Base-by-base conservation (phyloP, 2,329 filamentous ascomycete species). In the Trichoderma pleuroti region DNA sequence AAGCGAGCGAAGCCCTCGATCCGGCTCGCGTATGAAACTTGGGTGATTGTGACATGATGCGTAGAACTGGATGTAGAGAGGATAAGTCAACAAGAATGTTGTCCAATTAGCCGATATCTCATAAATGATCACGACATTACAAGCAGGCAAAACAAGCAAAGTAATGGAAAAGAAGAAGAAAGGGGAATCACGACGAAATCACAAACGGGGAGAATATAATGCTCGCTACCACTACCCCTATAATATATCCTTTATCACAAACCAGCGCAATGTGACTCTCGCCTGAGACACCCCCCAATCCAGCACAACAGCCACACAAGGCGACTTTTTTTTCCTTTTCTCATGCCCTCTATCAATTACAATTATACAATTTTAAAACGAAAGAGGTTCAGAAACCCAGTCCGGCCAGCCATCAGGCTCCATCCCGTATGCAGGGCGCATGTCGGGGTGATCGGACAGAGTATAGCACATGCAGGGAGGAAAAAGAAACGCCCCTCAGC, bases 1-100 rank as follows among this genome's bases (percentile, higher is more conserved):
- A 74, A 63, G 72, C 71, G 61, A 77, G 72, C 56, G 76, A 76
- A 60, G 75, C 73, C 63, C 78, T 70, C 56, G 72, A 73, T 7
- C 59, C 64, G 18, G 39, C 70, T 16, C 70, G 70, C 1, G n/a
- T 28, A 39, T 71, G 70, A 30, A 68, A 68, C 21, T 65, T 64
- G 5, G 57, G 36, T 24, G 56, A 42, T 18, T 70, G 61, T 18
- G 70, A 24, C 67, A 72, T 72, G 39, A 8, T 54, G 30, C 11
- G 8, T 52, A 4, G 6, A 21, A 21, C n/a, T 10, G 42, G 42
- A 21, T 3, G 42, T 12, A 14, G n/a, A 52, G 4, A 14, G 5
- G 14, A 14, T 52, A 24, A 4, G 1, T 12, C 9, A 49, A 24
- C 10, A 5, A 14, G n/a, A 2, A 21, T 16, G n/a, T 21, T 4